These are phyloP conservation scores for Pichia sp. DNA, from an alignment of 1,139 yeast genomes.

Conservation along the genomic window DNA sequence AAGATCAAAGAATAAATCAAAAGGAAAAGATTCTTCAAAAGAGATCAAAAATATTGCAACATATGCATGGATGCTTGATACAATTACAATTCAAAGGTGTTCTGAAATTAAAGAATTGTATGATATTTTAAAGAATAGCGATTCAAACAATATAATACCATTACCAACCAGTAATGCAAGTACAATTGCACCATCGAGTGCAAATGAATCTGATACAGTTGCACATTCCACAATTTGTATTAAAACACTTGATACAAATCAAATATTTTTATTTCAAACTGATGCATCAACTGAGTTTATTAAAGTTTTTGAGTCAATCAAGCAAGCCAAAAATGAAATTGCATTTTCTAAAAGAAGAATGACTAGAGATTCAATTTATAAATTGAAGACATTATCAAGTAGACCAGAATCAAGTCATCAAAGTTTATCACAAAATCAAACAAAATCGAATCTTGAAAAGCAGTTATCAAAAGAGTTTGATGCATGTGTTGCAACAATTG, in stretches of 20 bases:
- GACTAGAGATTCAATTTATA: constrained; percentile 37
- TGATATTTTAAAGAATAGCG: constrained; percentile 1
- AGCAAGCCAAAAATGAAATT: constrained; percentile 60
- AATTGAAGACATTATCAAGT: constrained; percentile 27
- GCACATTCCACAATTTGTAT: constrained; percentile 40
- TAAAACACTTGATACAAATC: constrained; percentile 34
- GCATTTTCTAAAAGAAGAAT: constrained; percentile 39
- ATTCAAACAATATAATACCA: not conserved
- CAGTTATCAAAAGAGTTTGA: constrained; percentile 17
- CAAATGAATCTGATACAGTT: constrained; percentile 1
- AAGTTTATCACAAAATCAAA: constrained; percentile 35
- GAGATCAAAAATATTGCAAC: constrained; percentile 47
- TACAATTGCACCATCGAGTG: not conserved
- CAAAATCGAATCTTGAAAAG: constrained; percentile 26
- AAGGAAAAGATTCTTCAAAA: constrained; percentile 18
- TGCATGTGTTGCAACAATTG: constrained; percentile 14
- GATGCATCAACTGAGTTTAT: constrained; percentile 55
- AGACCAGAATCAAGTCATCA: constrained; percentile 7
- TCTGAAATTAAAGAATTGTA: constrained; percentile 9
- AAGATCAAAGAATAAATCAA: constrained; percentile 20
- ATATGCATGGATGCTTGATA: constrained; percentile 51
- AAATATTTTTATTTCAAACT: constrained; percentile 58
- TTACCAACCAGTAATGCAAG: not conserved
- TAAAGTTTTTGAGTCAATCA: constrained; percentile 52
- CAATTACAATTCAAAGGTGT: constrained; percentile 7